Conservation (phyloP, 768 basidiomycete genomes). For the Rhodotorula paludigena region DNA sequence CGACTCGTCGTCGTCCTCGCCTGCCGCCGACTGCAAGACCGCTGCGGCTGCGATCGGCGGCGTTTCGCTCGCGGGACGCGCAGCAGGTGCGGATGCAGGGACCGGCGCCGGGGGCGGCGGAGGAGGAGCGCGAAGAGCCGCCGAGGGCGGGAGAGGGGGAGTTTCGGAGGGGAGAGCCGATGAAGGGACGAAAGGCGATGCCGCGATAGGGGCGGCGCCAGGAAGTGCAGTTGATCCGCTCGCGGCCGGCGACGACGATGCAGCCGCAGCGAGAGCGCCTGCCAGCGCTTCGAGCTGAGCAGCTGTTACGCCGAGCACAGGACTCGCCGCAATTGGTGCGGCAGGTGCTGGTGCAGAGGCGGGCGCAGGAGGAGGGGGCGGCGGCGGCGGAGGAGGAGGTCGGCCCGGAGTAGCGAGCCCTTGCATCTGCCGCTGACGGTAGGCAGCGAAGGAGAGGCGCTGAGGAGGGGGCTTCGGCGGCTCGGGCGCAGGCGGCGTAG, state of each 20-base stretch:
- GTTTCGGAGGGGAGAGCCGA: background rate
- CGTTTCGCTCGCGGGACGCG: background rate
- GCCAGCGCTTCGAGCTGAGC: background rate
- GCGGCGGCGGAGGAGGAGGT: background rate
- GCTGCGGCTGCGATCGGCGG: background rate
- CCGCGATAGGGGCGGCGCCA: background rate
- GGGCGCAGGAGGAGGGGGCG: background rate
- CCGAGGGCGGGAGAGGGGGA: background rate
- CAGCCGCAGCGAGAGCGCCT: background rate
- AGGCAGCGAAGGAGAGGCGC: slow-evolving; percentile 33
- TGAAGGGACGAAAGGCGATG: background rate
- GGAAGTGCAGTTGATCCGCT: background rate
- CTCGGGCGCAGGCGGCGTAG: slow-evolving; percentile 11
- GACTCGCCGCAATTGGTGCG: background rate
- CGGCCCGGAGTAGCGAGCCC: background rate
- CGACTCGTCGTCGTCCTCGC: background rate
- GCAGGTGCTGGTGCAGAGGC: background rate
- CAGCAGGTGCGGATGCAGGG: background rate
- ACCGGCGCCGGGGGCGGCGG: background rate
- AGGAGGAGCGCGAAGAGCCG: background rate
- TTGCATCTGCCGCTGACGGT: slow-evolving; percentile 28
- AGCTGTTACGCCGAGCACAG: background rate
- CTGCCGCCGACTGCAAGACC: no score
- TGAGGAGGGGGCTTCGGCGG: slow-evolving; percentile 22
- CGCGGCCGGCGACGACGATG: background rate